A percentile compares a stretch with the other conserved stretches of the same genome.
phyloP scores from a whole-genome alignment of 345 rosid genomes.

The Corymbia maculata region DNA sequence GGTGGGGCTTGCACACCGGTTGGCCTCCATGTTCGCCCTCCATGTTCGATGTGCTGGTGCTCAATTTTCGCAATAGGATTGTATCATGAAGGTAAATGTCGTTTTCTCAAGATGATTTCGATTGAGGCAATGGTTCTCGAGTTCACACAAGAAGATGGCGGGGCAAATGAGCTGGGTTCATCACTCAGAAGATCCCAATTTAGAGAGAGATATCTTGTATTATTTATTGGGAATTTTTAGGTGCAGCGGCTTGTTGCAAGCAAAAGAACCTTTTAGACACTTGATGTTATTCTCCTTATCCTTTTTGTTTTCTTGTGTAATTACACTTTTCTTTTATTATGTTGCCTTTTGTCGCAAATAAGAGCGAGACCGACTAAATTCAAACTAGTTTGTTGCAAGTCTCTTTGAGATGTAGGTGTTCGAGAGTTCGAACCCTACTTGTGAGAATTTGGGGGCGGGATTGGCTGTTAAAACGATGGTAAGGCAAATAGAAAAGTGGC shows the following conservation, averaged over 20 bases:
- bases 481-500: accelerated
- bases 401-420: background rate
- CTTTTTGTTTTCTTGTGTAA: background rate
- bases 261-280: background rate
- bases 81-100: background rate
- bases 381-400: background rate
- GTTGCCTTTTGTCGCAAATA: background rate
- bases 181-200: background rate
- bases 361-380: background rate
- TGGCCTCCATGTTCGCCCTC: constrained; percentile 39
- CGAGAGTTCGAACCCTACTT: background rate
- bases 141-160: background rate
- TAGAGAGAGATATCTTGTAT: background rate
- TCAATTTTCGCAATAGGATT: background rate
- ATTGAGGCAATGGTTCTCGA: background rate
- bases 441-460: background rate
- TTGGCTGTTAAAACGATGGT: background rate
- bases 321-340: background rate
- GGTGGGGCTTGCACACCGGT: constrained; percentile 34
- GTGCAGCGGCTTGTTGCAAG: background rate
- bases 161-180: background rate
- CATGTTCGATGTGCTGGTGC: accelerated
- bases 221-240: background rate
- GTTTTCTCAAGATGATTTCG: accelerated
- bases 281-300: background rate